Conservation (phyloP, 257 asterid genomes). For the Fraxinus cuspidata region DNA sequence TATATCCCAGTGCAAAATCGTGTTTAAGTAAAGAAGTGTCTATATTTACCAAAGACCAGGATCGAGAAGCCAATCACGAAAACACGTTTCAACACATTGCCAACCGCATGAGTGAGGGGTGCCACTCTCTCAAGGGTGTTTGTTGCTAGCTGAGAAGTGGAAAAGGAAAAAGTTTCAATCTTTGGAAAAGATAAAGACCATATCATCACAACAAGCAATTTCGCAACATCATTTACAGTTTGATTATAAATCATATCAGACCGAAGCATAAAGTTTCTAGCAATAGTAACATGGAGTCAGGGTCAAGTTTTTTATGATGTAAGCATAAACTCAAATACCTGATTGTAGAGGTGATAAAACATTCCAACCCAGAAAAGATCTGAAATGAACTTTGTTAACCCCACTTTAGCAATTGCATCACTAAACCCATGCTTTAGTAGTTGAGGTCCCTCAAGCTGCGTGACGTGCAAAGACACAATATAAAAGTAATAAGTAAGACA, state of each 20-base stretch:
- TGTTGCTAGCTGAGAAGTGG: slow-evolving; percentile 72
- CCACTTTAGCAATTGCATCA: slow-evolving; percentile 94
- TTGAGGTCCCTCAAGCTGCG: slow-evolving; percentile 85
- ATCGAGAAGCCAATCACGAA: slow-evolving; percentile 98
- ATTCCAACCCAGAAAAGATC: slow-evolving; percentile 99
- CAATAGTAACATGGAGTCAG: background rate
- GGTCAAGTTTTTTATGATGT: background rate
- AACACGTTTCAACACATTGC: slow-evolving; percentile 97
- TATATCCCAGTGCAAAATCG: slow-evolving; percentile 7
- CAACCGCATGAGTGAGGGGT: slow-evolving; percentile 97
- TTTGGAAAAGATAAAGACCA: background rate
- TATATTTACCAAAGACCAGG: slow-evolving; percentile 68
- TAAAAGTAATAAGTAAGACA: slow-evolving; percentile 1
- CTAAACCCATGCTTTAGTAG: slow-evolving; percentile 67
- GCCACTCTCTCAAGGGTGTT: slow-evolving; percentile 99
- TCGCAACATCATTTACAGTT: background rate
- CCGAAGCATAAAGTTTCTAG: background rate
- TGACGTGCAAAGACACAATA: background rate
- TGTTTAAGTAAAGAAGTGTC: background rate
- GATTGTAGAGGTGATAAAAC: slow-evolving; percentile 99
- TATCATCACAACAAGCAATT: background rate
- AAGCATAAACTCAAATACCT: slow-evolving; percentile 47
- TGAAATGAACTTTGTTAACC: slow-evolving; percentile 71
- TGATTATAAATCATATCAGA: background rate
- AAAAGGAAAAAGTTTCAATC: slow-evolving; percentile 13